These are phyloP conservation scores for Exsudoporus floridanus DNA, from an alignment of 1,284 basidiomycete species.

Conservation along the genomic window DNA sequence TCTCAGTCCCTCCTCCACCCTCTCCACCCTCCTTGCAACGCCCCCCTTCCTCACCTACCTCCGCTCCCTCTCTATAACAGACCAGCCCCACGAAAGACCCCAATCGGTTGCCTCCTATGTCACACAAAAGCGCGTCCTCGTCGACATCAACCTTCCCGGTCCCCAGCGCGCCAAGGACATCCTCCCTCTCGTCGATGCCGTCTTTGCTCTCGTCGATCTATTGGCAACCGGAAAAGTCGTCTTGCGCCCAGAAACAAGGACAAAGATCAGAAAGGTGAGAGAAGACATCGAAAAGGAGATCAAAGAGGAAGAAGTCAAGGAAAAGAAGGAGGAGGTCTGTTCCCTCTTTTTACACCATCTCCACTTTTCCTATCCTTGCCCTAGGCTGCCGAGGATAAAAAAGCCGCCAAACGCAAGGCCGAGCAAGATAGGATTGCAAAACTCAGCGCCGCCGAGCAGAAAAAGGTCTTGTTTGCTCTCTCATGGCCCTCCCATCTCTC, in stretches of 20 bases:
- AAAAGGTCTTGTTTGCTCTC: slow-evolving; percentile 53
- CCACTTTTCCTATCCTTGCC: not conserved
- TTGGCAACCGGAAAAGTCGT: slow-evolving; percentile 48
- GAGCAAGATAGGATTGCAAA: slow-evolving; percentile 71
- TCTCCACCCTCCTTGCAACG: slow-evolving; percentile 60
- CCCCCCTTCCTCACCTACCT: slow-evolving; percentile 72
- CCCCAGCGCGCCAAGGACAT: slow-evolving; percentile 48
- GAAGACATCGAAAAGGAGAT: slow-evolving; percentile 68
- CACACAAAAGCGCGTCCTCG: slow-evolving; percentile 58
- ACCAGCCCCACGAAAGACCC: slow-evolving; percentile 77
- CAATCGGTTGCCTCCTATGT: slow-evolving; percentile 35
- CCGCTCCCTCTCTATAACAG: slow-evolving; percentile 77
- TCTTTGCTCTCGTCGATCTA: slow-evolving; percentile 74
- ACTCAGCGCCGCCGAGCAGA: slow-evolving; percentile 79
- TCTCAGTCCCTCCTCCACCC: slow-evolving; percentile 44
- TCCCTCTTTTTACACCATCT: not conserved
- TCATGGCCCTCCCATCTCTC: not conserved
- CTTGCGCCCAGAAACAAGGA: slow-evolving; percentile 77
- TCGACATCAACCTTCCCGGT: slow-evolving; percentile 63
- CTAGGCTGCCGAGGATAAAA: slow-evolving; percentile 63
- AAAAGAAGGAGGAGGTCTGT: slow-evolving; percentile 69
- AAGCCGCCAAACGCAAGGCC: slow-evolving; percentile 69
- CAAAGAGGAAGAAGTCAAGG: slow-evolving; percentile 66
- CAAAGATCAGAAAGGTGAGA: slow-evolving; percentile 70
- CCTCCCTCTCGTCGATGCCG: slow-evolving; percentile 57